Evolutionary conservation across 2,329 filamentous ascomycete species (phyloP), one percentile per base, ranked within the genome.

Genomic region (Fusarium udum): DNA sequence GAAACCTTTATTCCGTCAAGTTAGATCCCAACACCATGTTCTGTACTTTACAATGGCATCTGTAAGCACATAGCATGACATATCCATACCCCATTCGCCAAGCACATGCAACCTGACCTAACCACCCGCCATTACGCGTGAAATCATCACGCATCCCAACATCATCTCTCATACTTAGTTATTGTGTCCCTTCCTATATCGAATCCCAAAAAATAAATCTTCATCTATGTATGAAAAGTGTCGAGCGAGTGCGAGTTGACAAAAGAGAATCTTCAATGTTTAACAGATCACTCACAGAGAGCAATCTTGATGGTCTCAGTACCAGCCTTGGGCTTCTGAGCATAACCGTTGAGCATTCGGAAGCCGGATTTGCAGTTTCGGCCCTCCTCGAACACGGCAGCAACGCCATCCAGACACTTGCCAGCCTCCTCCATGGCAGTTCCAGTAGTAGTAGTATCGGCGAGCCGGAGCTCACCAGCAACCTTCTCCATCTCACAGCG

Each of bases 401-500:
- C 85, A 12, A 92, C 87, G 31, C 87, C 88, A 36, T 90, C 88
- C 55, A 92, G 85, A 76, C 87, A 88, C 79, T 88, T 88, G 67
- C 86, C 88, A 13, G 89, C 89, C 82, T 89, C 86, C 61, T 83
- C 81, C 80, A 89, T 85, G 53, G 87, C 85, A 49, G 83, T 80
- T 28, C 87, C 84, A 15, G 87, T 80, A 42, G 85, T 86, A 36
- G 87, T 86, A 9, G 83, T 89, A 75, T 90, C 87, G 9, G 83
- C 83, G 31, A 90, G 84, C 16, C 88, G 82, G 69, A 87, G 82
- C 79, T 94, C 91, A 32, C 93, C 92, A 79, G 94, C 86, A 9
- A 86, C 86, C 82, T 89, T 96, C 85, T 98, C 95, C 84, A 92
- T 89, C 84, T 96, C 93, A 78, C 95, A 88, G 79, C 94, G 93